These are phyloP conservation scores for Fusarium pseudograminearum DNA, from an alignment of 2,329 filamentous ascomycete genomes.

Conservation along the genomic window DNA sequence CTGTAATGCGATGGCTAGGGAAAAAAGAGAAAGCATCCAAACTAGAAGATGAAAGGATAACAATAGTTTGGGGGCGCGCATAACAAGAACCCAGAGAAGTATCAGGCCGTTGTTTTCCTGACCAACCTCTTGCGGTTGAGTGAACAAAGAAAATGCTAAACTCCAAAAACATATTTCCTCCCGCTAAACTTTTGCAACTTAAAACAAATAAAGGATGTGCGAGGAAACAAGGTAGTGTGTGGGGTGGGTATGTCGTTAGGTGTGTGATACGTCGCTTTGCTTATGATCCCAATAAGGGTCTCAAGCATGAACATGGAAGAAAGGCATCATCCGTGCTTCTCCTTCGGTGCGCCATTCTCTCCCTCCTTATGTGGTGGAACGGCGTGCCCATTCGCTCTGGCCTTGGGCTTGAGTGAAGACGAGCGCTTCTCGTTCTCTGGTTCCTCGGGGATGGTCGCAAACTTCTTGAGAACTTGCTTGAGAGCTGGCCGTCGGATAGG, in stretches of 20 bases:
- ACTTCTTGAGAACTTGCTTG: conserved; percentile 87
- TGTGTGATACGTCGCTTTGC: conserved; percentile 6
- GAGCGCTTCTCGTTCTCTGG: conserved; percentile 45
- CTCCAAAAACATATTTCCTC: conserved; percentile 32
- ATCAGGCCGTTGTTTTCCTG: conserved; percentile 24
- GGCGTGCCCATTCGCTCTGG: conserved; percentile 35
- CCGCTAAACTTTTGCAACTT: conserved; percentile 37
- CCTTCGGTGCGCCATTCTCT: conserved; percentile 31
- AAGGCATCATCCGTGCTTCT: conserved; percentile 37
- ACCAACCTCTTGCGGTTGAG: neutral
- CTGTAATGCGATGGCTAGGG: conserved; percentile 10
- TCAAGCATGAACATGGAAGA: neutral
- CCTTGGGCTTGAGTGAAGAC: conserved; percentile 32
- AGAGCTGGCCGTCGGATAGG: conserved; percentile 84
- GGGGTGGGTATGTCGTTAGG: neutral
- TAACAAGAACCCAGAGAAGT: conserved; percentile 12
- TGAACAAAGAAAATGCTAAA: conserved; percentile 27
- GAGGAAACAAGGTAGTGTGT: conserved; percentile 2
- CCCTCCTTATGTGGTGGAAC: conserved; percentile 24
- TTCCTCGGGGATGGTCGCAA: conserved; percentile 83
- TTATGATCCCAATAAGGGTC: neutral
- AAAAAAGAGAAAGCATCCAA: conserved; percentile 3
- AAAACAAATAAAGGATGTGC: conserved; percentile 18
- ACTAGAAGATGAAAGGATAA: neutral
- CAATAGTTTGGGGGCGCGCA: conserved; percentile 2